Evolutionary conservation across 176 grass and related monocot genomes (phyloP).

Genomic region (Raddia distichophylla): DNA sequence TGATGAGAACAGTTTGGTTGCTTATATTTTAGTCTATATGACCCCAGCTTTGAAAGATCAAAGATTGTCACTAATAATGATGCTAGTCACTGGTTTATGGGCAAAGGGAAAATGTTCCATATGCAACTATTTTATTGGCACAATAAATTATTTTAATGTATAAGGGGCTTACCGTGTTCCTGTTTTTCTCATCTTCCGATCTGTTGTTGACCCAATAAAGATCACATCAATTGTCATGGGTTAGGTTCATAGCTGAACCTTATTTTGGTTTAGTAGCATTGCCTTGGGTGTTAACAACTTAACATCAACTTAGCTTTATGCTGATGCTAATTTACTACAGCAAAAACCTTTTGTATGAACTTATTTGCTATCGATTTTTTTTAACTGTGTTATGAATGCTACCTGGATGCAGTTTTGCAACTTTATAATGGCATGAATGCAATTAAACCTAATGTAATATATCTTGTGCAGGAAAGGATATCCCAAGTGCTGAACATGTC

Average conservation of each 20-base stretch:
- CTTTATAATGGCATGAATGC: too few species aligned
- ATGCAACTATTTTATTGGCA: background rate
- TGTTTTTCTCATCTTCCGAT: background rate
- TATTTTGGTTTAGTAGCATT: background rate
- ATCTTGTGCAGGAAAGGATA: conserved; percentile 68
- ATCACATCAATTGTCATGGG: background rate
- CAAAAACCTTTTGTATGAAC: background rate
- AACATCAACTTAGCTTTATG: background rate
- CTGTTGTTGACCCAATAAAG: background rate
- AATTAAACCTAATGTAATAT: conserved; percentile 13
- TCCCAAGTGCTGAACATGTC: conserved; percentile 51
- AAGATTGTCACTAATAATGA: background rate
- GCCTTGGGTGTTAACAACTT: background rate
- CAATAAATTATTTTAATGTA: background rate
- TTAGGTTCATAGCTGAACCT: background rate
- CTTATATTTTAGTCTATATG: background rate
- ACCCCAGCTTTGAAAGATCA: too few species aligned
- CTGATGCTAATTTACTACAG: background rate
- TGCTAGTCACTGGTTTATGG: background rate
- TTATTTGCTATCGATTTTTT: background rate
- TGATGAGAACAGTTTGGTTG: background rate
- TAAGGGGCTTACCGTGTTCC: background rate
- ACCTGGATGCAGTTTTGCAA: background rate
- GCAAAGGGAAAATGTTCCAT: background rate
- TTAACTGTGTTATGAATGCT: background rate